A percentile compares a stretch with the other conserved stretches of the same genome.
Conservation (phyloP, 164 flowering plant genomes). For the Liriodendron chinense region DNA sequence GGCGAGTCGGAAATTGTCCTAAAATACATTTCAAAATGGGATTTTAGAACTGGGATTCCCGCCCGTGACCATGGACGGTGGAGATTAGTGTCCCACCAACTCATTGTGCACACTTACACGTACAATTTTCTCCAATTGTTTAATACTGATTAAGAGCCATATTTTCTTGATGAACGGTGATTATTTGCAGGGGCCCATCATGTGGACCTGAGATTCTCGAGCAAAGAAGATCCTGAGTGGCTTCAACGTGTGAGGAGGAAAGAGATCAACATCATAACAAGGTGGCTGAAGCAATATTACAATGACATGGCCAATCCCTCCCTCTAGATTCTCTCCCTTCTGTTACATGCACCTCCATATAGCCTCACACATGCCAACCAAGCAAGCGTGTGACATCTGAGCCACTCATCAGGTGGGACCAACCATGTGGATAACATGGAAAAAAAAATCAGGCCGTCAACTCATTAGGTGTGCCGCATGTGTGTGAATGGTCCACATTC, state of each 20-base stretch:
- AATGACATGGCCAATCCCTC: constrained; percentile 33
- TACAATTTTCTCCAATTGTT: neutral
- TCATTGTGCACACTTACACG: neutral
- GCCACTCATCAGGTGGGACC: too few relatives aligned
- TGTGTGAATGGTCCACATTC: too few relatives aligned
- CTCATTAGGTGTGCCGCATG: too few relatives aligned
- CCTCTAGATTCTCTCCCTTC: neutral
- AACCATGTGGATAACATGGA: too few relatives aligned
- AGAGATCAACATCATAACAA: constrained; percentile 51
- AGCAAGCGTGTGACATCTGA: neutral
- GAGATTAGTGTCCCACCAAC: too few relatives aligned
- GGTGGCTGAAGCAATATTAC: constrained; percentile 62
- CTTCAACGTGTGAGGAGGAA: constrained; percentile 52
- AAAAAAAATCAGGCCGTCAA: too few relatives aligned
- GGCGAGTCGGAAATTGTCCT: too few relatives aligned
- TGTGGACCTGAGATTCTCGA: constrained; percentile 75
- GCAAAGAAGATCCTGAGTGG: constrained; percentile 76
- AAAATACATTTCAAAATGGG: too few relatives aligned
- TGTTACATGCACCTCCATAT: neutral
- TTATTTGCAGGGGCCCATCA: constrained; percentile 74
- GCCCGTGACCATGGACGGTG: too few relatives aligned
- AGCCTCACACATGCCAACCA: neutral
- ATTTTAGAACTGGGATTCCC: too few relatives aligned
- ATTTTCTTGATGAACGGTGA: neutral
- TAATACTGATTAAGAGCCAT: too few relatives aligned